Base-by-base conservation (phyloP, 352 stramenopile species). In the Peronospora tabacina region DNA sequence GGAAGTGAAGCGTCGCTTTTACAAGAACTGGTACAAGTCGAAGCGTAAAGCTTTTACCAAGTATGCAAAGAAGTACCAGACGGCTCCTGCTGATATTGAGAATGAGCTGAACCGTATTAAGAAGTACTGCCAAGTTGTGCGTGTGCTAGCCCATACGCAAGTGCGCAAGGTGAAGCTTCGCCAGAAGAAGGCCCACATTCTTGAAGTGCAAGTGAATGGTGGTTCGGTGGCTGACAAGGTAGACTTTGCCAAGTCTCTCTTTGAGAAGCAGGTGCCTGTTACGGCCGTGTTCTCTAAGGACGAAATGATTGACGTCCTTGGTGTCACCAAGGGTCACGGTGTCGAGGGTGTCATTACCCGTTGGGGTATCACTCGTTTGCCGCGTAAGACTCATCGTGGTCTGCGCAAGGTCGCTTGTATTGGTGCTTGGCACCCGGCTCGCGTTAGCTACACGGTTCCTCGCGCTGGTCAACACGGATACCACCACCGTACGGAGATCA, bases 1-100 rank as follows among this genome's bases (percentile, higher is more conserved):
- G 63, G 96, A 99, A 69, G 63, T 98, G 60, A 98, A 98, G 91
- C 94, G 96, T 85, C 93, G 97, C 68, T 98, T 98, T 77, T 99
- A 99, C 96, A 99, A 99, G 95, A 99, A 99, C 92, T 99, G 97
- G 97, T 99, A 98, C 85, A 95, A 95, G 66, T 94, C 80, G 68
- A 99, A 99, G 96, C 96, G 97, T 55, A 99, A 99, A 96, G 97
- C 97, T 49, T 99, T 99, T 87, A 99, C 96, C 78, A 99, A 99
- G 84, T 99, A 99, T 80, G 94, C 96, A 54, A 98, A 99, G 84
- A 99, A 99, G 82, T 98, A 98, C 88, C 82, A 94, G 52, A 96
- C 96, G 38, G 84, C 82, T 52, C 77, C 75, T 36, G 72, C 71
- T 7, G 84, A 96, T 58, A 96, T 98, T 61, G 92, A 97, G 63